phyloP scores from a whole-genome alignment of 2,329 filamentous ascomycete genomes.

The Pseudogymnoascus sp. region DNA sequence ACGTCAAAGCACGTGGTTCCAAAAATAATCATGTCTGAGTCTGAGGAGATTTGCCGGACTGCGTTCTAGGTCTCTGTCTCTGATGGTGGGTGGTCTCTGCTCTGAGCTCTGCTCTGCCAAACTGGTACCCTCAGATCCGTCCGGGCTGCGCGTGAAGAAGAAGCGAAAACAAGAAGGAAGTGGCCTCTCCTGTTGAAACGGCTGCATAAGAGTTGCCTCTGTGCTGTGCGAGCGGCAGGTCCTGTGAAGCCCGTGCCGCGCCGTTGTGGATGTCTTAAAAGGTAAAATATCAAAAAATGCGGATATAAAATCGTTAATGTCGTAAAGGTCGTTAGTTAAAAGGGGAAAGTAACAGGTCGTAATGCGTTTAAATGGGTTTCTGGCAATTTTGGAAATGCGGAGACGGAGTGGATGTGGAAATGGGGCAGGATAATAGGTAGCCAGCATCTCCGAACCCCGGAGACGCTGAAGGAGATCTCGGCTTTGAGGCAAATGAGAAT shows the following conservation, averaged over 20 bases:
- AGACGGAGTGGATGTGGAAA: constrained; percentile 10
- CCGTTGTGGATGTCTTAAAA: constrained; percentile 10
- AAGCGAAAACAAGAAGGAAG: constrained; percentile 13
- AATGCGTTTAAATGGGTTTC: constrained; percentile 9
- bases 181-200: constrained; percentile 22
- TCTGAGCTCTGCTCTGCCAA: background rate
- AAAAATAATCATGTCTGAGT: constrained; percentile 5
- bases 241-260: constrained; percentile 24
- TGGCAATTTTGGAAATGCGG: background rate
- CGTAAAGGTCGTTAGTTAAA: constrained; percentile 9
- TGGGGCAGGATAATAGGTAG: constrained; percentile 9
- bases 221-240: constrained; percentile 23
- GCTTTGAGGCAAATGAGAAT: constrained; percentile 11
- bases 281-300: constrained; percentile 9
- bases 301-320: constrained; percentile 14
- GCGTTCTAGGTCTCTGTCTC: constrained; percentile 4
- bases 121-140: background rate
- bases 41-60: background rate
- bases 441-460: constrained; percentile 13
- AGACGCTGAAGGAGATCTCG: constrained; percentile 13
- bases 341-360: constrained; percentile 14
- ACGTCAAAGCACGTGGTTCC: constrained; percentile 3
- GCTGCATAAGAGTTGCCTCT: constrained; percentile 26
- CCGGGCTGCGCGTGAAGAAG: background rate
- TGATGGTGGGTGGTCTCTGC: background rate